Evolutionary conservation across 2,329 filamentous ascomycete species (phyloP).

Genomic region (Clarireedia homoeocarpa): DNA sequence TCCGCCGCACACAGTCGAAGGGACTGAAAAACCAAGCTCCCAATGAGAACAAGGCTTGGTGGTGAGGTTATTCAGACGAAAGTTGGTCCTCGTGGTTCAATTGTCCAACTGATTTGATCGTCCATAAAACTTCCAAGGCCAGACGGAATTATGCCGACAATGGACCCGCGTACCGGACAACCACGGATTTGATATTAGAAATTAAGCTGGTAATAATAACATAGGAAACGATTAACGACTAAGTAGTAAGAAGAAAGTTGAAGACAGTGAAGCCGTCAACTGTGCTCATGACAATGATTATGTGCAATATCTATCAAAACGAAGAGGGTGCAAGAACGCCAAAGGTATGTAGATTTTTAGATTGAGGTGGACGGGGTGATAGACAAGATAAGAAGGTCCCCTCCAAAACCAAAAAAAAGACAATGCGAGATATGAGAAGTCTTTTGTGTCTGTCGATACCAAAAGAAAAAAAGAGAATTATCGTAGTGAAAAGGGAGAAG

Average conservation of each 20-base stretch:
- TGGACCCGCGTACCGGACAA: slow-evolving; percentile 20
- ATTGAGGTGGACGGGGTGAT: no score
- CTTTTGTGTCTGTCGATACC: not conserved
- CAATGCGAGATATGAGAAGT: not conserved
- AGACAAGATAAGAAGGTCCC: not conserved
- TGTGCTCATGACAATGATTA: slow-evolving; percentile 16
- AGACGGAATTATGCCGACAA: not conserved
- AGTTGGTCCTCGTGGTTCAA: not conserved
- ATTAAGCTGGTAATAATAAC: slow-evolving; percentile 18
- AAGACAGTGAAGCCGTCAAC: slow-evolving; percentile 28
- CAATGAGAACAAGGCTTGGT: no score
- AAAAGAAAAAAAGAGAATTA: not conserved
- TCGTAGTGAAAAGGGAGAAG: not conserved
- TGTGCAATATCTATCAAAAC: not conserved
- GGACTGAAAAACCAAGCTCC: no score
- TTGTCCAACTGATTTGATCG: not conserved
- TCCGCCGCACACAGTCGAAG: no score
- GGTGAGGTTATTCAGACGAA: no score
- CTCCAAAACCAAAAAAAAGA: not conserved
- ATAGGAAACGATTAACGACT: not conserved
- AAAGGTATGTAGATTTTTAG: not conserved
- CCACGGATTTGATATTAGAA: slow-evolving; percentile 16
- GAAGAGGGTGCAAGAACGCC: not conserved
- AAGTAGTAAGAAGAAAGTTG: slow-evolving; percentile 17
- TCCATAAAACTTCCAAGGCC: not conserved